phyloP scores from a whole-genome alignment of 176 grass and related monocot species.

The Echinochloa phyllopogon region DNA sequence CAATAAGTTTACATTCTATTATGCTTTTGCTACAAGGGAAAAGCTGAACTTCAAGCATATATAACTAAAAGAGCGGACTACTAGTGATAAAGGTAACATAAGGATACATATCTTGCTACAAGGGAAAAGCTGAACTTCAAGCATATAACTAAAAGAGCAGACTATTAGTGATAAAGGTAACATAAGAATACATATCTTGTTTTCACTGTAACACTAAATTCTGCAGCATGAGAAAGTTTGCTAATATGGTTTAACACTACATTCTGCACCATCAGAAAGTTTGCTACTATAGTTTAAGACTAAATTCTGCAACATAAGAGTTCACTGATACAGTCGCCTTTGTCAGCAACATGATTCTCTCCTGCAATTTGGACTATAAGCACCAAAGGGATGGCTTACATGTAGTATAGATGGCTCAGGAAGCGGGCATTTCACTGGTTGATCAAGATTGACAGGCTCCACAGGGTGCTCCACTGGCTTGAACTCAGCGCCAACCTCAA shows the following conservation, averaged over 20 bases:
- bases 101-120: neutral
- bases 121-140: neutral
- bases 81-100: neutral
- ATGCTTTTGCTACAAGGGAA: constrained; percentile 4
- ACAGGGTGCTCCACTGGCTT: constrained; percentile 90
- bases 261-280: neutral
- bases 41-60: neutral
- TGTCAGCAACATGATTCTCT: neutral
- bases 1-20: neutral
- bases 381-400: constrained; percentile 50
- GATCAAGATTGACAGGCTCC: constrained; percentile 85
- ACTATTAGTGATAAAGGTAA: neutral
- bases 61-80: neutral
- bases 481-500: constrained; percentile 65
- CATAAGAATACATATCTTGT: neutral
- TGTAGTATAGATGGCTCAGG: constrained; percentile 94
- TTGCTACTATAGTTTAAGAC: neutral
- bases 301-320: neutral
- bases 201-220: neutral
- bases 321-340: neutral
- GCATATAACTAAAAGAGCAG: neutral
- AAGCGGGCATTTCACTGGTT: constrained; percentile 85
- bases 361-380: constrained; percentile 1
- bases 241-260: neutral
- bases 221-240: neutral